Evolutionary conservation across 2,329 filamentous ascomycete species (phyloP).

Genomic region (Akanthomyces dipterigenus): DNA sequence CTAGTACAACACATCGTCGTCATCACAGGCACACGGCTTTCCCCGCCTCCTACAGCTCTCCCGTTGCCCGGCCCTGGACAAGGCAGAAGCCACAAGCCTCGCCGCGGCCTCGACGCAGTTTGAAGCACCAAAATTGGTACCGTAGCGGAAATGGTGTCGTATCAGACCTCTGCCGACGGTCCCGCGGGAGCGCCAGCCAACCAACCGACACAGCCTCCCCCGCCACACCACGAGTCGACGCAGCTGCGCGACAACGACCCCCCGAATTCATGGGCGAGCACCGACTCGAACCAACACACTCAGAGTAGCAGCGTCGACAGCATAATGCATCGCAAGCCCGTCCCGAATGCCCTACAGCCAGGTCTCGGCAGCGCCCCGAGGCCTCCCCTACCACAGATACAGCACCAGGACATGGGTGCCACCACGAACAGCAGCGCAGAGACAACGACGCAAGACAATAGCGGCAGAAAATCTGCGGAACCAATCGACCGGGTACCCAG

Average conservation of each 20-base stretch:
- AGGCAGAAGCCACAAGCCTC: neutral
- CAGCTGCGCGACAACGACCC: neutral
- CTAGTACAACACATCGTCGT: neutral
- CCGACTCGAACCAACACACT: neutral
- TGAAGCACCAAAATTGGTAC: neutral
- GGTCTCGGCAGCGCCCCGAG: neutral
- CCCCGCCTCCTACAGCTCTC: neutral
- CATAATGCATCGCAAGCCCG: neutral
- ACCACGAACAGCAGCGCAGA: neutral
- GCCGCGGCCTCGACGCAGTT: neutral
- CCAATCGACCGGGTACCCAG: conserved; percentile 1
- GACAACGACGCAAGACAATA: neutral
- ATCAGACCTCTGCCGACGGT: conserved; percentile 4
- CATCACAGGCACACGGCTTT: neutral
- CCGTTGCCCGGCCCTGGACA: neutral
- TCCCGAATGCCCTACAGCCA: neutral
- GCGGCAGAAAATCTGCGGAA: neutral
- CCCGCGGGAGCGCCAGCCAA: neutral
- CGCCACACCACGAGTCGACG: neutral
- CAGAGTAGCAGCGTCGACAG: neutral
- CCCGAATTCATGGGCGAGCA: neutral
- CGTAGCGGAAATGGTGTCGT: conserved; percentile 9
- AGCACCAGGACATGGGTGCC: neutral
- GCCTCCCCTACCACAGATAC: neutral
- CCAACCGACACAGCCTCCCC: neutral